Conservation (phyloP, 2,329 filamentous ascomycete species). For the Paraphoma chrysanthemicola region DNA sequence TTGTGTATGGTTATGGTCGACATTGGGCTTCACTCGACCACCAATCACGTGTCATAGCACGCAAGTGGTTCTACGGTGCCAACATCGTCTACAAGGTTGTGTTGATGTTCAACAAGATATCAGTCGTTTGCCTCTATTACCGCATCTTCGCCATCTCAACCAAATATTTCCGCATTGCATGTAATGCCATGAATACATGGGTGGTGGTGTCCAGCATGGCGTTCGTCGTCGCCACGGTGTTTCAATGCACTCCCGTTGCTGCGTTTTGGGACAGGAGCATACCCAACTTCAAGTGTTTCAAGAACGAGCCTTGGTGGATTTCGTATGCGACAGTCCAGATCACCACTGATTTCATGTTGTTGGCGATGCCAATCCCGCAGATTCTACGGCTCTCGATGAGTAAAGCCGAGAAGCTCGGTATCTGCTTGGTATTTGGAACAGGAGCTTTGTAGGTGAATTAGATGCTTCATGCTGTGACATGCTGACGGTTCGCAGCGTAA, state of each 20-base stretch:
- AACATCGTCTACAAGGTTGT: conserved; percentile 48
- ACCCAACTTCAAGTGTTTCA: conserved; percentile 36
- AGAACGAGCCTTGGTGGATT: conserved; percentile 34
- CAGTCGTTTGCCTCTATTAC: conserved; percentile 42
- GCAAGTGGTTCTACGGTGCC: conserved; percentile 40
- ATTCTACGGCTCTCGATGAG: conserved; percentile 28
- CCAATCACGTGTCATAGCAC: conserved; percentile 21
- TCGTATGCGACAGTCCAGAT: conserved; percentile 31
- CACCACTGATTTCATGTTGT: conserved; percentile 23
- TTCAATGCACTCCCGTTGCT: conserved; percentile 41
- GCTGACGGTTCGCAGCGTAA: conserved; percentile 23
- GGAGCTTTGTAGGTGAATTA: conserved; percentile 23
- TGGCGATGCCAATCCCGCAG: conserved; percentile 26
- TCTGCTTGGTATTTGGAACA: conserved; percentile 30
- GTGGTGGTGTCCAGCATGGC: conserved; percentile 41
- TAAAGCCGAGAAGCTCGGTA: conserved; percentile 25
- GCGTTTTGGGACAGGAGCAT: conserved; percentile 42
- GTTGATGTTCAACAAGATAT: conserved; percentile 44
- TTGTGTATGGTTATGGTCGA: conserved; percentile 30
- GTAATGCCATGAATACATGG: conserved; percentile 34
- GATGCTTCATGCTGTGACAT: background rate
- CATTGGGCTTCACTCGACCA: conserved; percentile 19
- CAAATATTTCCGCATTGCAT: conserved; percentile 32
- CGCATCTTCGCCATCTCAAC: conserved; percentile 41
- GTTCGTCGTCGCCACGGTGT: conserved; percentile 39